Conservation (phyloP, 768 basidiomycete genomes). For the Sistotremastrum niveocremeum region DNA sequence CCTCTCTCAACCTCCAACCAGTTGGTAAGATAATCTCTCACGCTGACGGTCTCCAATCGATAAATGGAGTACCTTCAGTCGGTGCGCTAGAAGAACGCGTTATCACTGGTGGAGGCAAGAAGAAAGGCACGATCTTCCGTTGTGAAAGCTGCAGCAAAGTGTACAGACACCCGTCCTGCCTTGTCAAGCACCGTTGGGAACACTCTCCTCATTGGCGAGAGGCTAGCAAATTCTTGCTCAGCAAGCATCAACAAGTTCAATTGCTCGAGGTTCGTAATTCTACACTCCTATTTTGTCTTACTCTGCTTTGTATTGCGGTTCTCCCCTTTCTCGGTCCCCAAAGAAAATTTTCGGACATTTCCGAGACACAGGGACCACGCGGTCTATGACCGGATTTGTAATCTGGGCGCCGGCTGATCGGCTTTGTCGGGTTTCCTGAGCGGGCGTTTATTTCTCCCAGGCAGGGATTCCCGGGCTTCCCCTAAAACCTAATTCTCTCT, state of each 20-base stretch:
- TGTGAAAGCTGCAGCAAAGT: constrained; percentile 95
- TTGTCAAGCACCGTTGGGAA: constrained; percentile 98
- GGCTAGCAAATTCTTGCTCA: constrained; percentile 77
- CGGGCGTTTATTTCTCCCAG: background rate
- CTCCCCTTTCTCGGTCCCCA: too few relatives aligned
- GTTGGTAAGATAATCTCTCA: constrained; percentile 9
- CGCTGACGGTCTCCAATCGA: background rate
- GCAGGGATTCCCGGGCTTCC: background rate
- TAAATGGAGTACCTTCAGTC: background rate
- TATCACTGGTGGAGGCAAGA: constrained; percentile 28
- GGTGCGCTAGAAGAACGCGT: constrained; percentile 19
- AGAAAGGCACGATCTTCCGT: constrained; percentile 74
- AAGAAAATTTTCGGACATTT: background rate
- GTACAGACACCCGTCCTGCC: constrained; percentile 84
- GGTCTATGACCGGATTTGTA: background rate
- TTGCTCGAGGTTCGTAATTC: constrained; percentile 61
- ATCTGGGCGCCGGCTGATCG: too few relatives aligned
- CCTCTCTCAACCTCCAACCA: constrained; percentile 11
- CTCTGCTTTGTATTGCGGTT: background rate
- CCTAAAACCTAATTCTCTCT: background rate
- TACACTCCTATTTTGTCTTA: background rate
- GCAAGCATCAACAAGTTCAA: constrained; percentile 96
- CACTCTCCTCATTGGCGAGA: constrained; percentile 95
- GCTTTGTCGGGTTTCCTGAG: too few relatives aligned
- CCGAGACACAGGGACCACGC: background rate